Percentiles rank a stretch among this genome's conserved stretches.
These are phyloP conservation scores for Lentinula novae-zelandiae DNA, from an alignment of 1,284 basidiomycete species.

Conservation along the genomic window DNA sequence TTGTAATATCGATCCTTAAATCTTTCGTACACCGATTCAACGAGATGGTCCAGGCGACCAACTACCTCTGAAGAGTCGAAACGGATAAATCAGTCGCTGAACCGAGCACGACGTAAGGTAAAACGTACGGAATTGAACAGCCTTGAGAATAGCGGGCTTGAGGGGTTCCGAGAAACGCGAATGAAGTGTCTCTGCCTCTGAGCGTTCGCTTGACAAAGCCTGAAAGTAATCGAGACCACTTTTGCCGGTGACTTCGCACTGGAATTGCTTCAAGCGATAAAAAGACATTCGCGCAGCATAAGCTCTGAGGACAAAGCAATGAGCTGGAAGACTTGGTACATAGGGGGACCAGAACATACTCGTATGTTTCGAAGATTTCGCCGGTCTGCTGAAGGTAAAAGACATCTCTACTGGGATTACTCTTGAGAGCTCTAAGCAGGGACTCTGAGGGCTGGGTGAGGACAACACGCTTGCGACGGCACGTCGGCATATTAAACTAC, in stretches of 20 bases:
- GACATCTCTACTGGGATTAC: slow-evolving; percentile 70
- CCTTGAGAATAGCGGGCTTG: slow-evolving; percentile 85
- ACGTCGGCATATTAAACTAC: slow-evolving; percentile 67
- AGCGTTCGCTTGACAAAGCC: slow-evolving; percentile 86
- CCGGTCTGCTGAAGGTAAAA: slow-evolving; percentile 91
- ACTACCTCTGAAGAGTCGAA: slow-evolving; percentile 70
- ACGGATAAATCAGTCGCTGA: slow-evolving; percentile 17
- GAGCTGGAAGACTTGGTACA: slow-evolving; percentile 22
- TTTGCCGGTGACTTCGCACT: slow-evolving; percentile 94
- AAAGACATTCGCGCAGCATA: slow-evolving; percentile 92
- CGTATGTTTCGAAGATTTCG: slow-evolving; percentile 93
- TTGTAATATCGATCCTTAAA: slow-evolving; percentile 94
- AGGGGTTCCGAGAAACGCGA: slow-evolving; percentile 89
- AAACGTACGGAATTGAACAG: slow-evolving; percentile 93
- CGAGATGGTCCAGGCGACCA: slow-evolving; percentile 90
- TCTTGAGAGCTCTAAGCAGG: slow-evolving; percentile 60
- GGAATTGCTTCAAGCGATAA: slow-evolving; percentile 90
- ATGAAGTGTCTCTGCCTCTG: slow-evolving; percentile 86
- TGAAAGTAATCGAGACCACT: slow-evolving; percentile 92
- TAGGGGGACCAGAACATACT: slow-evolving; percentile 53
- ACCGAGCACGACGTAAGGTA: slow-evolving; percentile 11
- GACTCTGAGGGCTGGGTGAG: slow-evolving; percentile 74
- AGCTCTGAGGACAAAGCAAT: slow-evolving; percentile 47
- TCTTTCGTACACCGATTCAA: slow-evolving; percentile 91
- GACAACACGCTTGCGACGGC: slow-evolving; percentile 87